Conservation (phyloP, 1,284 basidiomycete species). For the Paramarasmius palmivorus region DNA sequence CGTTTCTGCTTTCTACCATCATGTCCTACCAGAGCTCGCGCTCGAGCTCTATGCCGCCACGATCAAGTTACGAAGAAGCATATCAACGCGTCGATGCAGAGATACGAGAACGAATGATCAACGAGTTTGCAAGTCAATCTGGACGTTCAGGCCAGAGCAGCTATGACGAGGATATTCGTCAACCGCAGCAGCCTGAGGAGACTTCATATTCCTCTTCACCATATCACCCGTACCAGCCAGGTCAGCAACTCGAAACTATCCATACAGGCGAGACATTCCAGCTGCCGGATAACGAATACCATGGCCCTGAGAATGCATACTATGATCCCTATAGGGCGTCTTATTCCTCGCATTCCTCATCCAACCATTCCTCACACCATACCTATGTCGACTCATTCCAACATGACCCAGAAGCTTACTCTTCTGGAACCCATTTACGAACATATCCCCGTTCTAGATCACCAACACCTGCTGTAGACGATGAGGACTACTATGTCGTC, state of each 20-base stretch:
- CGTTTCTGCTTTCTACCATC: too few relatives aligned
- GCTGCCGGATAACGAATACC: conserved; percentile 25
- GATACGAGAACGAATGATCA: background rate
- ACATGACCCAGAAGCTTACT: conserved; percentile 64
- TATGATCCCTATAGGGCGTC: conserved; percentile 26
- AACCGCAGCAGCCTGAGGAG: conserved; percentile 1
- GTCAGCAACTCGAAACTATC: conserved; percentile 48
- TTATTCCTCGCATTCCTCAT: conserved; percentile 13
- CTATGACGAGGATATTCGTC: background rate
- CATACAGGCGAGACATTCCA: conserved; percentile 51
- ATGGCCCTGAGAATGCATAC: conserved; percentile 28
- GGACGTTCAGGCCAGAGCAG: background rate
- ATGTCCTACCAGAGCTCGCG: too few relatives aligned
- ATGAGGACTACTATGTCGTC: conserved; percentile 65
- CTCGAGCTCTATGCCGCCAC: too few relatives aligned
- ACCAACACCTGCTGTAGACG: conserved; percentile 69
- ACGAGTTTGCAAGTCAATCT: background rate
- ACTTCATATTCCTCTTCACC: conserved; percentile 4
- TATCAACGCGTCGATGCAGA: too few relatives aligned
- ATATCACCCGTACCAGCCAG: conserved; percentile 38
- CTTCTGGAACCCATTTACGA: conserved; percentile 59
- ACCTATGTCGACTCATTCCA: conserved; percentile 45
- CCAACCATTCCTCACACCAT: conserved; percentile 25
- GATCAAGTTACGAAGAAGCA: too few relatives aligned
- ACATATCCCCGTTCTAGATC: conserved; percentile 64